phyloP scores from a whole-genome alignment of 352 stramenopile species.

The Phytophthora sansomeana region DNA sequence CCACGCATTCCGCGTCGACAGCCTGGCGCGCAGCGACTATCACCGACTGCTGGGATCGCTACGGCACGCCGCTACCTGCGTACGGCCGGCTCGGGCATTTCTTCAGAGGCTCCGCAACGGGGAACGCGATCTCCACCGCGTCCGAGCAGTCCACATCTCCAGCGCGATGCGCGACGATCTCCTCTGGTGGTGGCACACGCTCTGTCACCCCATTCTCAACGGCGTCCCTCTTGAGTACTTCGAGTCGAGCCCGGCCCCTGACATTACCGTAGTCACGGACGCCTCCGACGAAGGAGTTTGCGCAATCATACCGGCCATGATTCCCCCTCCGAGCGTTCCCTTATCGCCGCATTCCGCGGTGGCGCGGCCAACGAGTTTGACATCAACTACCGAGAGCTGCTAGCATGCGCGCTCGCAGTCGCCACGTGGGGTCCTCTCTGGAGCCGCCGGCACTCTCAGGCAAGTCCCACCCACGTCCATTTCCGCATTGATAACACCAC shows the following conservation, averaged over 20 bases:
- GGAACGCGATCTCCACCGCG: neutral
- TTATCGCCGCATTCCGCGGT: neutral
- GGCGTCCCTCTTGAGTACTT: no score
- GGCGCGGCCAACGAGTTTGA: neutral
- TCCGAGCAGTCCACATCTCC: no score
- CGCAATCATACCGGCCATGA: no score
- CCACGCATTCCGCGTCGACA: no score
- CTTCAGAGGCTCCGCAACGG: neutral
- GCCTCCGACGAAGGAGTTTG: no score
- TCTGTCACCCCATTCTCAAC: no score
- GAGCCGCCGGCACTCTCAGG: no score
- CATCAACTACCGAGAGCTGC: conserved; percentile 10
- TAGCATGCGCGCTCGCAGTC: conserved; percentile 3
- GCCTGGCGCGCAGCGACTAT: no score
- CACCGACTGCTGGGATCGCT: neutral
- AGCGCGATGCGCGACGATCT: conserved; percentile 7
- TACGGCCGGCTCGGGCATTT: neutral
- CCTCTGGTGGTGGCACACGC: neutral
- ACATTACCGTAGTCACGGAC: no score
- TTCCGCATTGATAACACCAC: conserved; percentile 31
- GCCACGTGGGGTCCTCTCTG: neutral
- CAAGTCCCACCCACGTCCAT: no score
- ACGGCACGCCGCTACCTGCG: conserved; percentile 2
- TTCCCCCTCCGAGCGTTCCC: neutral
- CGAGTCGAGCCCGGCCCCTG: no score